Evolutionary conservation across 1,139 yeast genomes (phyloP), one percentile per base, ranked within the genome.

Genomic region (Diutina pseudorugosa): DNA sequence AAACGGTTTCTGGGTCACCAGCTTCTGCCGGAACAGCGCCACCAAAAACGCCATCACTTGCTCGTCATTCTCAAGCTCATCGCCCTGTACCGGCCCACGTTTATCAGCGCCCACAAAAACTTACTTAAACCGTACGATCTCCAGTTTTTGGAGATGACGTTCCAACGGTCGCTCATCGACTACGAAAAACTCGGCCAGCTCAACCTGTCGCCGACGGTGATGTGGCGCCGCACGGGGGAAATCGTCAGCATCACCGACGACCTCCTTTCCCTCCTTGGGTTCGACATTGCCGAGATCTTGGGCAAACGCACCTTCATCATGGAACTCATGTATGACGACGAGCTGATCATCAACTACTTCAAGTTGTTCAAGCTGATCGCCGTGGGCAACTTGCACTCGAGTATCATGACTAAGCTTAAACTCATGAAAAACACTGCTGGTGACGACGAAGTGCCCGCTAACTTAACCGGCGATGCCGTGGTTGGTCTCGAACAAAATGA

Each of bases 191-290:
- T 80, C 23, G 77, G 82, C 41, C 79, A 83, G 25, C 63, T 77
- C 57, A 76, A 79, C 53, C 76, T 82, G 44, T 77, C 85, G 1
- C 91, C 91, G 1, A 81, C 89, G 3, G 80, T 84, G 11, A 83
- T 84, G 57, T 85, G 91, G 91, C 72, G 91, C 60, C 69, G 91
- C 49, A 82, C 91, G 0, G 90, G 91, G 6, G 91, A 85, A 61
- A 80, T 85, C 44, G 87, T 83, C 11, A 83, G 83, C 16, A 76
- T 83, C 25, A 81, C 87, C 7, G 81, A 82, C 56, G 90, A 84
- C 59, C 74, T 84, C 59, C 74, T 82, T 18, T 77, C 82, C 16
- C 67, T 85, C 56, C 74, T 87, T n/a, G 85, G 86, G 1, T 73
- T 76, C 60, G 71, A 73, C 47, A 62, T 72, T 54, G 69, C 70